phyloP scores from a whole-genome alignment of 495 filamentous ascomycete genomes.

The Rhypophila decipiens region DNA sequence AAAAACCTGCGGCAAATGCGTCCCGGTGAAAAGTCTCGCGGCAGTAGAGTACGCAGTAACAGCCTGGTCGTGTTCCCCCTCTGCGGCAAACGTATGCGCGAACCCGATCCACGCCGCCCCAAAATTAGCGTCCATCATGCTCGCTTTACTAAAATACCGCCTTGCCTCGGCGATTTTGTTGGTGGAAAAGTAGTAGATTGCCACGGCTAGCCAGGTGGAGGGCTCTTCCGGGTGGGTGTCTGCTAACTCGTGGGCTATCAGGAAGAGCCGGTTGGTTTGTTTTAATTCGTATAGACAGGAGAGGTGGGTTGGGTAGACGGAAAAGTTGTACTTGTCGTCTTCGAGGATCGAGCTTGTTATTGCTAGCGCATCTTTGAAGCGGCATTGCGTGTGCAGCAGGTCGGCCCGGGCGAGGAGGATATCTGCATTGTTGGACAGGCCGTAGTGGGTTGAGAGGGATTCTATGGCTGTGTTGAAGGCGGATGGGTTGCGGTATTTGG shows the following conservation, averaged over 20 bases:
- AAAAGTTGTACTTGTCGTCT: conserved; percentile 80
- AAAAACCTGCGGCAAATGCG: conserved; percentile 92
- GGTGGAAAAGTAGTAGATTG: conserved; percentile 88
- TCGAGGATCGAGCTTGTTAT: conserved; percentile 78
- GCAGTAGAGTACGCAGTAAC: conserved; percentile 97
- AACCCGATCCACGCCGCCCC: conserved; percentile 99
- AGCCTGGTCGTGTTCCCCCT: conserved; percentile 97
- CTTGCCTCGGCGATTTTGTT: conserved; percentile 87
- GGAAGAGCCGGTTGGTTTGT: conserved; percentile 80
- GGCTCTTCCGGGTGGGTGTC: conserved; percentile 89
- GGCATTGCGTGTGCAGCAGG: conserved; percentile 89
- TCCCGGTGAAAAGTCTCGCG: conserved; percentile 91
- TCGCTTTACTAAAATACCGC: conserved; percentile 93
- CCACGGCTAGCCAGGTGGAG: conserved; percentile 87
- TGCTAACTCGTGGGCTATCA: conserved; percentile 89
- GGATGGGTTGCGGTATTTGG: conserved; percentile 86
- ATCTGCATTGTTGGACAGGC: conserved; percentile 80
- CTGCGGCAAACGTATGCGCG: conserved; percentile 99
- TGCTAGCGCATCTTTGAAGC: conserved; percentile 76
- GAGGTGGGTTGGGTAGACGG: conserved; percentile 82
- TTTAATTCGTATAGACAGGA: conserved; percentile 86
- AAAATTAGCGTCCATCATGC: conserved; percentile 95
- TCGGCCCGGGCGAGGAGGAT: conserved; percentile 89
- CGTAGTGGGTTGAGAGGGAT: conserved; percentile 87
- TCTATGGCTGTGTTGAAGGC: conserved; percentile 84